Conservation (phyloP, 2,329 filamentous ascomycete genomes). For the Samsoniella hepiali region DNA sequence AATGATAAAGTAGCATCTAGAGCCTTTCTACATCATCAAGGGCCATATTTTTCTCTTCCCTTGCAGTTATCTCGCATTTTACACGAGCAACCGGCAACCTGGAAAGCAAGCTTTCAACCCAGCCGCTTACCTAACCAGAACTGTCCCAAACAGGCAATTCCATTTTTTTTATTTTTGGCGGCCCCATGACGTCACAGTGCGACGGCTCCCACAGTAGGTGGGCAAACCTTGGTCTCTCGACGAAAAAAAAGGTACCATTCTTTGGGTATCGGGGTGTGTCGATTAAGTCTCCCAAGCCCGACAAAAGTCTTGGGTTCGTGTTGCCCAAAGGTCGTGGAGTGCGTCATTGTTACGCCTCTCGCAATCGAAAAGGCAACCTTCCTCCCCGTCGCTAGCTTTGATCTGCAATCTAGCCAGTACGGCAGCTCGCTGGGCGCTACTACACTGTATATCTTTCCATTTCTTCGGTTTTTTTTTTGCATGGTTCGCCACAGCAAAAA, state of each 20-base stretch:
- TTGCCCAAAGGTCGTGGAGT: background rate
- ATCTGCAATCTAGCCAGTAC: background rate
- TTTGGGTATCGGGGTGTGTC: background rate
- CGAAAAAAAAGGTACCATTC: background rate
- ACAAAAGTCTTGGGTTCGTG: background rate
- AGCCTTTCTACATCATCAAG: no score
- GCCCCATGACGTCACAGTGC: conserved; percentile 11
- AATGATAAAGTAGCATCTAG: no score
- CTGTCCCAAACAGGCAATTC: conserved; percentile 2
- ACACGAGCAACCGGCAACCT: no score
- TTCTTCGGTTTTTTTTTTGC: no score
- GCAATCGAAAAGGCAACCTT: background rate
- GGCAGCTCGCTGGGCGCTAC: no score
- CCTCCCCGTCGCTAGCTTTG: background rate
- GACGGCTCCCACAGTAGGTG: background rate
- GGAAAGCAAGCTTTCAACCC: no score
- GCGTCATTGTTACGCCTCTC: conserved; percentile 7
- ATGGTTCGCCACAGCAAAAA: background rate
- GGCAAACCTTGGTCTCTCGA: background rate
- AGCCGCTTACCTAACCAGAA: background rate
- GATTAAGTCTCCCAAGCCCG: background rate
- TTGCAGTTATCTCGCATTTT: background rate
- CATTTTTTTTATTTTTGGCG: background rate
- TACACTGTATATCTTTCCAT: no score
- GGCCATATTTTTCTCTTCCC: background rate